Percentiles rank a stretch among this genome's conserved stretches.
Evolutionary conservation across 306 rosid genomes (phyloP).

Genomic region (Carpinus viminea): DNA sequence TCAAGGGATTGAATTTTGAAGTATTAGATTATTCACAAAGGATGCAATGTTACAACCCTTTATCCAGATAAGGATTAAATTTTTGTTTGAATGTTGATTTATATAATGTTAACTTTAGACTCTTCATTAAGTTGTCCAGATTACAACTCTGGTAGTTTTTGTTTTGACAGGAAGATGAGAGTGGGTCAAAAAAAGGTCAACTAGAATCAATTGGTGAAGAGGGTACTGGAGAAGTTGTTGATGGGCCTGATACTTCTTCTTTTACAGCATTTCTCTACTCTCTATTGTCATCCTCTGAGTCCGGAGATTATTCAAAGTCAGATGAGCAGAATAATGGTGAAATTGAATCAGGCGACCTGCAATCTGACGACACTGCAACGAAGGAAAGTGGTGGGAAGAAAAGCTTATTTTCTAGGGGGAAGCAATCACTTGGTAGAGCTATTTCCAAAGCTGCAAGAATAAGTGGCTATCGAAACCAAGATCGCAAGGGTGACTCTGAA

Average conservation of each 20-base stretch:
- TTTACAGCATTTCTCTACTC: slow-evolving; percentile 84
- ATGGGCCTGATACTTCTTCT: slow-evolving; percentile 96
- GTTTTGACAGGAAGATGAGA: slow-evolving; percentile 56
- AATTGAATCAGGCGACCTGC: slow-evolving; percentile 24
- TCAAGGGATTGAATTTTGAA: not conserved
- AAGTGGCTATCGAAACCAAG: slow-evolving; percentile 53
- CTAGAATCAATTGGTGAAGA: slow-evolving; percentile 45
- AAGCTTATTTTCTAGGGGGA: slow-evolving; percentile 71
- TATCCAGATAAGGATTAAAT: not conserved
- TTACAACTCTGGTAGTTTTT: not conserved
- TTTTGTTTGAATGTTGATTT: not conserved
- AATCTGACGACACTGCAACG: slow-evolving; percentile 36
- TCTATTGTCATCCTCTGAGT: slow-evolving; percentile 56
- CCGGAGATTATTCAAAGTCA: slow-evolving; percentile 37
- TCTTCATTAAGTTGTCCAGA: not conserved
- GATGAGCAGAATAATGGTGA: slow-evolving; percentile 43
- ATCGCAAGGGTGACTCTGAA: slow-evolving; percentile 42
- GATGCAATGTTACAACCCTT: not conserved
- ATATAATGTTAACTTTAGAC: not conserved
- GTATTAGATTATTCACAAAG: not conserved
- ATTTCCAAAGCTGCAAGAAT: slow-evolving; percentile 59
- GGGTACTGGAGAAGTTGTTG: slow-evolving; percentile 39
- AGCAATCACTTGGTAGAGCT: slow-evolving; percentile 64
- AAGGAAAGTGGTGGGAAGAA: slow-evolving; percentile 62
- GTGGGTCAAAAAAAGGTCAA: slow-evolving; percentile 40